A percentile compares a stretch with the other conserved stretches of the same genome.
Conservation (phyloP, 2,329 filamentous ascomycete genomes). For the Cladobotryum mycophilum region DNA sequence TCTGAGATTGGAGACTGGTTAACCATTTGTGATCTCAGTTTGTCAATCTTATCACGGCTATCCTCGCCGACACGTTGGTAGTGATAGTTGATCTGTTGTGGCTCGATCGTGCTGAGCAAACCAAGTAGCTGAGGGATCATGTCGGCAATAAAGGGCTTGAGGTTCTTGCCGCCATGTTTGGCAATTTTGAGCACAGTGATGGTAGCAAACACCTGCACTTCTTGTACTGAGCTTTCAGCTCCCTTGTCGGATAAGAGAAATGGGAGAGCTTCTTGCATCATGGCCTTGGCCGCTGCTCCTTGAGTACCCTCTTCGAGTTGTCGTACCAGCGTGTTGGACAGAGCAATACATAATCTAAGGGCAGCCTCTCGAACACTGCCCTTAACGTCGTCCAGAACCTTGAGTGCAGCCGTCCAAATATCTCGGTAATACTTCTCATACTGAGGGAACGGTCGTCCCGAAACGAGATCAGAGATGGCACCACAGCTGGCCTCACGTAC, state of each 20-base stretch:
- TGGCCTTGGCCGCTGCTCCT: constrained; percentile 63
- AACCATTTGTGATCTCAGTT: constrained; percentile 73
- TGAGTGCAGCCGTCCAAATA: constrained; percentile 81
- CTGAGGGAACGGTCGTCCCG: constrained; percentile 66
- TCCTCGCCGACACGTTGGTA: constrained; percentile 85
- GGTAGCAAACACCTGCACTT: constrained; percentile 80
- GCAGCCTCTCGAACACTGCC: constrained; percentile 78
- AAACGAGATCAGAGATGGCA: constrained; percentile 80
- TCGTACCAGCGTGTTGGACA: constrained; percentile 80
- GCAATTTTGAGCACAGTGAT: constrained; percentile 80
- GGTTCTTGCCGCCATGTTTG: constrained; percentile 74
- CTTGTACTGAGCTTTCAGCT: constrained; percentile 80
- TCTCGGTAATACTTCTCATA: constrained; percentile 81
- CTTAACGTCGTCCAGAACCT: constrained; percentile 94
- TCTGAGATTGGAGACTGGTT: constrained; percentile 86
- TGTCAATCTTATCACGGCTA: constrained; percentile 85
- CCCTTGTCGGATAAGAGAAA: constrained; percentile 87
- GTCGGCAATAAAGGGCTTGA: constrained; percentile 74
- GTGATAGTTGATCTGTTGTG: constrained; percentile 83
- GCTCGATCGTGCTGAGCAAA: constrained; percentile 81
- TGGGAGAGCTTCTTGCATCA: constrained; percentile 81
- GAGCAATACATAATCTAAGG: constrained; percentile 70
- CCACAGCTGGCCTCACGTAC: constrained; percentile 87
- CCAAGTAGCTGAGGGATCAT: constrained; percentile 77
- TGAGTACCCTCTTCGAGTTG: constrained; percentile 74